Evolutionary conservation across 2,329 filamentous ascomycete genomes (phyloP), one percentile per base, ranked within the genome.

Genomic region (Colletotrichum sojae): DNA sequence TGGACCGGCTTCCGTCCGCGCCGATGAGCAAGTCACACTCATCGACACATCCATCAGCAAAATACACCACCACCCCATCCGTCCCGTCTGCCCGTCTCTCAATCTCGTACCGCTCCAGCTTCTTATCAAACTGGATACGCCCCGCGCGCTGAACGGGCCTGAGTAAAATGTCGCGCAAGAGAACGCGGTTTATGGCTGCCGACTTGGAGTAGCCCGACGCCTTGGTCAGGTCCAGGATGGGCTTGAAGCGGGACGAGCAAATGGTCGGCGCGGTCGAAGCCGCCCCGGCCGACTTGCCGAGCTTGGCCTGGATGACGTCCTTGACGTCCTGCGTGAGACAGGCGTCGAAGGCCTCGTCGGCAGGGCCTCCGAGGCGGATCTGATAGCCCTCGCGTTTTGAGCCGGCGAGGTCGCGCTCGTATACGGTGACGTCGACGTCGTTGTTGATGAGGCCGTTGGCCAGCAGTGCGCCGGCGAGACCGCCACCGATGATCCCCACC

Each of bases 1-100:
- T 46, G 3, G 55, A 57, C 25, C 15, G 16, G 10, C 22, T 43
- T 8, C 55, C 55, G 5, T 57, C 55, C 5, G 55, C 39, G 10
- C 55, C 40, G 18, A 57, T 15, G 20, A 57, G 40, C n/a, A 57
- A 20, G 43, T 57, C 55, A 22, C 55, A 57, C 13, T 15, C 31
- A 15, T 57, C 55, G 25, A 15, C 15, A 10, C 20, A 46, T 10
- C 4, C 40, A 36, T 57, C 55, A 9, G 25, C 39, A 18, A 57
- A 57, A 5, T 46, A 10, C 1, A 45, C 22, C 39, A 27, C 45
- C 15, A 57, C 40, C 5, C 22, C 10, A 10, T 8, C 20, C 6
- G 16, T 2, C 20, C 55, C 16, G 27, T 15, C 2, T 10, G 16
- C 2, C 12, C 10, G 31, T 1, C 8, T 9, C 31, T 36, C 22